A percentile compares a stretch with the other conserved stretches of the same genome.
phyloP scores from a whole-genome alignment of 345 rosid genomes.

The Euphorbia tirucalli region DNA sequence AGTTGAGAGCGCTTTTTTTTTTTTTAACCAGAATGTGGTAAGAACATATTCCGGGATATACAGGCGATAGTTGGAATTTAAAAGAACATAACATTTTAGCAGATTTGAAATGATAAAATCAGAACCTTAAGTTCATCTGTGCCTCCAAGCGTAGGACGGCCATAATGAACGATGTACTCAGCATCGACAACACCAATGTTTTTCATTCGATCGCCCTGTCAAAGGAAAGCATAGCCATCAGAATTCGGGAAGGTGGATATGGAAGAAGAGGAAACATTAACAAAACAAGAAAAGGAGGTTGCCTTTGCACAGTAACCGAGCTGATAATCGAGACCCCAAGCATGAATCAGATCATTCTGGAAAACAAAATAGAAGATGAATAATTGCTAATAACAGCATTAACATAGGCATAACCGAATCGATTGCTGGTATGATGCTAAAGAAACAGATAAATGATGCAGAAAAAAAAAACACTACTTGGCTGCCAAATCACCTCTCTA shows the following conservation, averaged over 20 bases:
- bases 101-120: too few species aligned
- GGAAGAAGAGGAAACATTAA: background rate
- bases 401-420: too few species aligned
- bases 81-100: too few species aligned
- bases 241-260: background rate
- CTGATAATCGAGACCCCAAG: conserved; percentile 70
- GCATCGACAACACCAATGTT: conserved; percentile 66
- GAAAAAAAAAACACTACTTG: background rate
- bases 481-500: too few species aligned
- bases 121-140: conserved; percentile 36
- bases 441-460: background rate
- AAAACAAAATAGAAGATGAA: too few species aligned
- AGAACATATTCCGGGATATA: background rate
- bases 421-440: too few species aligned
- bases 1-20: too few species aligned
- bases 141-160: conserved; percentile 62
- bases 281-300: conserved; percentile 22
- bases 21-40: too few species aligned
- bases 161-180: conserved; percentile 57
- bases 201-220: conserved; percentile 58
- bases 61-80: too few species aligned
- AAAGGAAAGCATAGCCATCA: conserved; percentile 16
- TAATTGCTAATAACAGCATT: too few species aligned
- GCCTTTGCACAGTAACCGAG: conserved; percentile 73
- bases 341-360: conserved; percentile 70